Percentiles rank a stretch among this genome's conserved stretches.
These are phyloP conservation scores for Penicillium steckii DNA, from an alignment of 495 filamentous ascomycete genomes.

Conservation along the genomic window DNA sequence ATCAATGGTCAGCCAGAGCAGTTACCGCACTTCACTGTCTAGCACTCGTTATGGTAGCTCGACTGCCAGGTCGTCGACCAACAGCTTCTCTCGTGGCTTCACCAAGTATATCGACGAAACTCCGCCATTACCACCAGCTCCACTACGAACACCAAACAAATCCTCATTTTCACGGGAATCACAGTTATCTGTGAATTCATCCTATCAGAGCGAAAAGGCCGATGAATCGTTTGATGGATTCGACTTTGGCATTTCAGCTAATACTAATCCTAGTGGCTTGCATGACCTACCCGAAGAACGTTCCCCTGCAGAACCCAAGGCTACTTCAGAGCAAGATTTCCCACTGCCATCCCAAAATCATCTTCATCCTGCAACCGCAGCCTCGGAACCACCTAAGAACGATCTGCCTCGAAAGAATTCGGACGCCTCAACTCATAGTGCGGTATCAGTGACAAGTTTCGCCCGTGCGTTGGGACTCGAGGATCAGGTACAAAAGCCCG, in stretches of 20 bases:
- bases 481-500: constrained; percentile 42
- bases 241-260: constrained; percentile 26
- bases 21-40: constrained; percentile 42
- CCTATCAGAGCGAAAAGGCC: constrained; percentile 19
- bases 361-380: constrained; percentile 15
- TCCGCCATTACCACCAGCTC: constrained; percentile 36
- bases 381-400: constrained; percentile 6
- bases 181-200: constrained; percentile 21
- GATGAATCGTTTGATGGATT: constrained; percentile 29
- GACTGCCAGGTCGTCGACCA: constrained; percentile 39
- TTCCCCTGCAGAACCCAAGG: constrained; percentile 3
- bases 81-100: constrained; percentile 33
- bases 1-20: constrained; percentile 44
- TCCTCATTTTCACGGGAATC: constrained; percentile 24
- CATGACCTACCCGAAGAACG: constrained; percentile 22
- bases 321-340: constrained; percentile 6
- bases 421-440: constrained; percentile 34
- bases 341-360: constrained; percentile 8
- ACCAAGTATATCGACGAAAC: constrained; percentile 37
- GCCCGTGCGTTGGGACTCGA: constrained; percentile 42
- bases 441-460: constrained; percentile 39
- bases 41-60: constrained; percentile 44
- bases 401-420: constrained; percentile 25
- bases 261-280: constrained; percentile 4
- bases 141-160: constrained; percentile 26